Conservation (phyloP, 495 filamentous ascomycete genomes). For the Lichenothelia convexa region DNA sequence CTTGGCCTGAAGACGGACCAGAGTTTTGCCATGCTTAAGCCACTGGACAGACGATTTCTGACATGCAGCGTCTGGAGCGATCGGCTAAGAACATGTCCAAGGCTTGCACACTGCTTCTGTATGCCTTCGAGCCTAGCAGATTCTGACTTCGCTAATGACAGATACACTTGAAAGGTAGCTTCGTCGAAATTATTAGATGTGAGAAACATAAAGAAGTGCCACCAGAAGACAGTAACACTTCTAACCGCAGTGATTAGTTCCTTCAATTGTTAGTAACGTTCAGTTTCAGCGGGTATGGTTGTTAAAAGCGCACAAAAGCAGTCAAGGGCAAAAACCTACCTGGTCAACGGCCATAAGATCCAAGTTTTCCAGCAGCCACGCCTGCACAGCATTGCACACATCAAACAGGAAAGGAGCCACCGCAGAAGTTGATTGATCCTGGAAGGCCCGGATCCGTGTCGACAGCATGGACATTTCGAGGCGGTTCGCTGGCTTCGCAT, state of each 20-base stretch:
- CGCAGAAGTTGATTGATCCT: constrained; percentile 42
- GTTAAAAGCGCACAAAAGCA: too few relatives aligned
- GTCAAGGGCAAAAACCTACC: neutral
- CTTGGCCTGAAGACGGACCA: constrained; percentile 58
- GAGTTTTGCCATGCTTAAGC: constrained; percentile 66
- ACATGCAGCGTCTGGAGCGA: constrained; percentile 30
- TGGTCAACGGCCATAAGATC: neutral
- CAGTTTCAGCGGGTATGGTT: too few relatives aligned
- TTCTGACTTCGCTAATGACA: constrained; percentile 25
- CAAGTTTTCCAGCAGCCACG: neutral
- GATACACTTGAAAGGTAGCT: constrained; percentile 36
- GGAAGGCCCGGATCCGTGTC: constrained; percentile 35
- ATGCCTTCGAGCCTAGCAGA: neutral
- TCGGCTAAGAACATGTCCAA: neutral
- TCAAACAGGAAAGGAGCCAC: constrained; percentile 6
- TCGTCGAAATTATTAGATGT: constrained; percentile 27
- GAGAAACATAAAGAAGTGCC: constrained; percentile 17
- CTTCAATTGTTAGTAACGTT: too few relatives aligned
- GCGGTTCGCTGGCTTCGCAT: constrained; percentile 14
- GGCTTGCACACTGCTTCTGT: neutral
- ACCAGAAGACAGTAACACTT: constrained; percentile 7
- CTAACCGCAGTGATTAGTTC: neutral
- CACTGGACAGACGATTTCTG: constrained; percentile 43
- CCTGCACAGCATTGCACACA: constrained; percentile 1
- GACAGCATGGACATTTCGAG: constrained; percentile 46